Conservation (phyloP, 1,284 basidiomycete species). For the Trametes sp. region DNA sequence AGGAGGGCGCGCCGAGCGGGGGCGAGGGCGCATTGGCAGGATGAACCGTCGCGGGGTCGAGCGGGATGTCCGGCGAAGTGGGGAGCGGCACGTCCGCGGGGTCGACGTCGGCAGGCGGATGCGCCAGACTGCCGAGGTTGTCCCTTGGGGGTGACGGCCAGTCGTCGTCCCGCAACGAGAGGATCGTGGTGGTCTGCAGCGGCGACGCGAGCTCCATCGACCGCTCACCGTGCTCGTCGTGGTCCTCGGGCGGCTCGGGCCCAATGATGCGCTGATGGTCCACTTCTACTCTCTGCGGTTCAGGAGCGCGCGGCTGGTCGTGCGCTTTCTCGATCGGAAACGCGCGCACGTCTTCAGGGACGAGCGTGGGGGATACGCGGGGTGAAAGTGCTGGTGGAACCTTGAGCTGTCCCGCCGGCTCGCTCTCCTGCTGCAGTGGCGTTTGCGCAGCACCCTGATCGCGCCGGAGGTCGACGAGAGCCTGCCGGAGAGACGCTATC, state of each 20-base stretch:
- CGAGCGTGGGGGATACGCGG: conserved; percentile 15
- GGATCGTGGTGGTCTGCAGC: conserved; percentile 49
- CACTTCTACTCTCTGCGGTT: background rate
- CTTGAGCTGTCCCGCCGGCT: conserved; percentile 9
- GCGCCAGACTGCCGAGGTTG: background rate
- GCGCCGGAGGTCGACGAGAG: conserved; percentile 12
- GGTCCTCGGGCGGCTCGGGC: background rate
- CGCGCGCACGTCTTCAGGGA: conserved; percentile 1
- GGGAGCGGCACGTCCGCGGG: conserved; percentile 31
- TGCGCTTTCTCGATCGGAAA: background rate
- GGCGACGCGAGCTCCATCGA: conserved; percentile 70
- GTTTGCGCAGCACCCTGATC: background rate
- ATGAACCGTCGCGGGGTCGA: conserved; percentile 6
- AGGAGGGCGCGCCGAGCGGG: background rate
- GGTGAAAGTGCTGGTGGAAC: conserved; percentile 10
- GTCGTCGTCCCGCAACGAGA: conserved; percentile 35
- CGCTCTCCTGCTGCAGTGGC: background rate
- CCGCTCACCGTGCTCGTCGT: conserved; percentile 46
- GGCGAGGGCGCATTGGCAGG: conserved; percentile 14
- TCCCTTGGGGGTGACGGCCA: conserved; percentile 15
- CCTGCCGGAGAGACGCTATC: conserved; percentile 21
- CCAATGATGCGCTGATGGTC: background rate
- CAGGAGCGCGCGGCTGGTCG: background rate
- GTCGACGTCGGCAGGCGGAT: conserved; percentile 5
- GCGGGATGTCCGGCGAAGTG: conserved; percentile 14